Evolutionary conservation across 352 stramenopile genomes (phyloP), one percentile per base, ranked within the genome.

Genomic region (Achlya hypogyna): DNA sequence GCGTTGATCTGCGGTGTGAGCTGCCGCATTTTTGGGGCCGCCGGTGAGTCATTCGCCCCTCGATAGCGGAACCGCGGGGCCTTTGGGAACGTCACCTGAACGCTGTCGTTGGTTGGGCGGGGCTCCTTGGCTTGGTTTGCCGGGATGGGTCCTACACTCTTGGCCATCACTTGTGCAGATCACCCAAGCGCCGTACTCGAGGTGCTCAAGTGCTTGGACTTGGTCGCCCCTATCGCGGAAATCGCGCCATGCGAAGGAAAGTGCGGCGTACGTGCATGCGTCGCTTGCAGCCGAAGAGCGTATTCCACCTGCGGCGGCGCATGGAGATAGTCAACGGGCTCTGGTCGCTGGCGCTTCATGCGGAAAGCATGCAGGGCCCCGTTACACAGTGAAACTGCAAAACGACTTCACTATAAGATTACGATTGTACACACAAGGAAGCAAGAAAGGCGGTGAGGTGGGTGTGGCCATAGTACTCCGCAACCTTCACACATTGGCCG

Each of bases 1-100:
- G 82, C 79, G 65, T 91, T 79, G 49, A 91, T 71, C 52, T 78
- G 70, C 10, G 77, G 60, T 18, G 12, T 56, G 49, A 10, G n/a
- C 23, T 67, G 42, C 29, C 18, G 14, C 27, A 10, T 28, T 65
- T 65, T 20, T 35, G 0, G 18, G 6, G 52, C 18, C 18, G 28
- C 51, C 29, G 1, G 54, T 6, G 12, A 10, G 32, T 56, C 53
- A 14, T 63, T 9, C 27, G 23, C 8, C 18, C 22, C 6, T 5
- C 28, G 31, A 23, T 27, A 16, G 22, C 47, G 22, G 32, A 67
- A 67, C 18, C 60, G 60, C 28, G 43, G 51, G 8, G 47, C 22
- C 27, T 67, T 67, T 18, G 60, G 27, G 59, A 67, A 67, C 51
- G 60, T 47, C 27, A 65, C 23, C 4, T 51, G n/a, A 18, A 65